Percentiles rank a stretch among this genome's conserved stretches.
phyloP scores from a whole-genome alignment of 2,329 filamentous ascomycete species.

The Monilinia aucupariae region DNA sequence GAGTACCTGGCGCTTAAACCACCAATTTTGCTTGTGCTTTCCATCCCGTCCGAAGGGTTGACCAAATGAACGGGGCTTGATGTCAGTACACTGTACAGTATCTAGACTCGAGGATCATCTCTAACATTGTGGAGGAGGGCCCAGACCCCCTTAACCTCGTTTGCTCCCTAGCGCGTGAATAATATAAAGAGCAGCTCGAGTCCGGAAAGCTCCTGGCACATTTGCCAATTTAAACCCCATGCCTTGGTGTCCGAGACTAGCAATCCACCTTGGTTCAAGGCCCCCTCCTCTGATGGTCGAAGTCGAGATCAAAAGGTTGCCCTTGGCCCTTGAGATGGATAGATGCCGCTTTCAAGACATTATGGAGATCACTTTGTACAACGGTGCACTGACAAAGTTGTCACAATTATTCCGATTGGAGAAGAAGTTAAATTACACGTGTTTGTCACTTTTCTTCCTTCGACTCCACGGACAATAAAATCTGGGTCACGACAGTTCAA shows the following conservation, averaged over 20 bases:
- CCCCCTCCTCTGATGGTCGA: background rate
- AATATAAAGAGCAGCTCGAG: background rate
- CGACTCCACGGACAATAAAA: conserved; percentile 9
- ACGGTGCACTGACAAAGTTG: conserved; percentile 8
- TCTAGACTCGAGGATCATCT: background rate
- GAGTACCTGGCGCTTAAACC: conserved; percentile 17
- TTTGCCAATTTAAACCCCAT: background rate
- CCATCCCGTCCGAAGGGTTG: background rate
- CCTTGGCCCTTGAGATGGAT: background rate
- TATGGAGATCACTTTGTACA: conserved; percentile 11
- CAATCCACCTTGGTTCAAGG: background rate
- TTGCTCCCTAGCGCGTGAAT: background rate
- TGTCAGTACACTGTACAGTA: background rate
- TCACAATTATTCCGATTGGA: conserved; percentile 11
- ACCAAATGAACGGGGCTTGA: background rate
- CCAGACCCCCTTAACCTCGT: background rate
- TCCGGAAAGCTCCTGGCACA: background rate
- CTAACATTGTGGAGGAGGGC: background rate
- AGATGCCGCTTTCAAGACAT: background rate
- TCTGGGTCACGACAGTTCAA: conserved; percentile 7
- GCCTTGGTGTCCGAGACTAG: background rate
- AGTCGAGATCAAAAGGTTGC: background rate
- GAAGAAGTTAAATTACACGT: conserved; percentile 14
- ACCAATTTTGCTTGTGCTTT: conserved; percentile 5
- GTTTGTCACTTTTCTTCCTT: conserved; percentile 4